These are phyloP conservation scores for Epipyxis sp. DNA, from an alignment of 108 stramenopile species.

Conservation along the genomic window DNA sequence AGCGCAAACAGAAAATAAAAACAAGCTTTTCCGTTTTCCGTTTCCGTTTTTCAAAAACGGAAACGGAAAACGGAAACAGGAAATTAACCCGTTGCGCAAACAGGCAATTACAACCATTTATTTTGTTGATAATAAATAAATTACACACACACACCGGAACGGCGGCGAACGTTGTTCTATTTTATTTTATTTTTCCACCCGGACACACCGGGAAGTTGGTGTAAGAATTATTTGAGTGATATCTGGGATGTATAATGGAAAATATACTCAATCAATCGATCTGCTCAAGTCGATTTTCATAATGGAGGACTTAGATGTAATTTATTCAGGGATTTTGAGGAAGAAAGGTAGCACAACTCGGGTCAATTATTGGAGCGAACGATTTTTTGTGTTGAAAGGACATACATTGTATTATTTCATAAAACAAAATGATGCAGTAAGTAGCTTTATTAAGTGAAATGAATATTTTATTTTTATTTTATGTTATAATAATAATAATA, in stretches of 20 bases:
- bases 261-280: not conserved
- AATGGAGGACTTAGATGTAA: not conserved
- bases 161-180: too few species aligned
- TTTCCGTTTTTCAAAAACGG: too few species aligned
- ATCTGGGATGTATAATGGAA: not conserved
- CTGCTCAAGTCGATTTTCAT: not conserved
- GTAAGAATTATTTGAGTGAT: too few species aligned
- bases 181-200: too few species aligned
- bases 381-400: not conserved
- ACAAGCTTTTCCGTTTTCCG: too few species aligned
- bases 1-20: too few species aligned
- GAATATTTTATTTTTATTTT: not conserved
- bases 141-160: too few species aligned
- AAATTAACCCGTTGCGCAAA: too few species aligned
- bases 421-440: not conserved
- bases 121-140: too few species aligned
- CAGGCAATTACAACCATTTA: too few species aligned
- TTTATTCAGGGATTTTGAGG: not conserved
- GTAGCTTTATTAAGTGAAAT: not conserved
- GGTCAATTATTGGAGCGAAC: not conserved
- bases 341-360: conserved; percentile 18
- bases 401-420: not conserved
- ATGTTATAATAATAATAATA: not conserved
- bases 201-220: too few species aligned
- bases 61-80: too few species aligned